Evolutionary conservation across 2,329 filamentous ascomycete species (phyloP), one percentile per base, ranked within the genome.

Genomic region (Cercospora sp.): DNA sequence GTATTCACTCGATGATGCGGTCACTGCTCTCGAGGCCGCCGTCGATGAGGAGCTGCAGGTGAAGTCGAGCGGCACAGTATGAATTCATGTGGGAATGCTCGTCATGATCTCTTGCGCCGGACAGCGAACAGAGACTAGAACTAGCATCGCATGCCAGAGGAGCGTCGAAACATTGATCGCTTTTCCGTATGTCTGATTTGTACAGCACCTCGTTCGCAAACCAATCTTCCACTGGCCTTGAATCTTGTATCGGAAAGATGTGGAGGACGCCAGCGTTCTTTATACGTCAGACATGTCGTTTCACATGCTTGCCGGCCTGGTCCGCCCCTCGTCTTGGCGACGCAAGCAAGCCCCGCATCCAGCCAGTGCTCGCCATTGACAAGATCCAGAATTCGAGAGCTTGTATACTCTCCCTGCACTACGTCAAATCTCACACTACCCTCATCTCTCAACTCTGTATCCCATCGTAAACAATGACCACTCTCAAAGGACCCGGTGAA

Each of bases 401-500:
- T 61, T 43, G 58, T 32, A 24, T 21, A 40, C 18, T 43, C 18
- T 40, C 21, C 58, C 24, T 37, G 26, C 18, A 49, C 60, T n/a
- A 51, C 59, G 34, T 26, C 32, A 45, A 30, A 24, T 40, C 57
- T n/a, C 57, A 34, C 57, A 60, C 9, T 10, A 16, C 16, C 30
- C 26, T 58, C 30, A 60, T 7, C 21, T n/a, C 26, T 26, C 58
- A 3, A 40, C 58, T 24, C 51, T 18, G 12, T 24, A 30, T 10
- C 5, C 24, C 34, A 45, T 24, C 40, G 10, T 61, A 10, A 45
- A 30, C 49, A 65, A 85, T 88, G 85, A 77, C 85, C 66, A 80
- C 84, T 58, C 79, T 89, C 73, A 90, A 90, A 83, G 89, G 89
- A 63, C 87, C 87, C 34, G 88, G 88, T 71, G 84, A 85, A 76